Evolutionary conservation across 257 asterid species (phyloP), one percentile per base, ranked within the genome.

Genomic region (Petrea volubilis): DNA sequence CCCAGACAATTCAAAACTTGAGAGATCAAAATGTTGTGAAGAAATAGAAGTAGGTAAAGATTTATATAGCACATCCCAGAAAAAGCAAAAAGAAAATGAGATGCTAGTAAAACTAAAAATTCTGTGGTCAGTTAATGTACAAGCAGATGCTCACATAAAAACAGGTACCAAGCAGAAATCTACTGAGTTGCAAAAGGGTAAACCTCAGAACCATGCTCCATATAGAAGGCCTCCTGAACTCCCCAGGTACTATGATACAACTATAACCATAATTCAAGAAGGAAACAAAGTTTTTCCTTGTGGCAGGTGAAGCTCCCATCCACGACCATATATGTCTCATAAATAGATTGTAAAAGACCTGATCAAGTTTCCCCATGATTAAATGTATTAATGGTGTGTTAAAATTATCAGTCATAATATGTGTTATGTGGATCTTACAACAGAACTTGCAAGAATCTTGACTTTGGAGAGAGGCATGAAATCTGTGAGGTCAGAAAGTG

Each of bases 181-280:
- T 18, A 75, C 13, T 4, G 69, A 55, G 64, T 49, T 20, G 38
- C 10, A 38, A 25, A 38, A 63, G 46, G 66, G 53, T 49, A 62
- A 74, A 95, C 99, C 99, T 95, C 99, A 27, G 92, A 88, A 49
- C 84, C 89, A 70, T 67, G 96, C 78, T 95, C 93, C 98, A 95
- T 95, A 60, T 74, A 81, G 46, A 74, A 80, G 64, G 94, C 78
- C 87, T 95, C 99, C 74, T 87, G 95, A 70, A 87, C 90, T 44
- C 99, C 99, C 99, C 99, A 33, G 99, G 99, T 43, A 95, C 90
- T 68, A 95, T 66, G 80, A 90, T 77, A 80, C 99, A 90, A 85
- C 97, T 95, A 66, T 84, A 81, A 58, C 97, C 99, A 67, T 92
- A 83, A 36, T 76, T 79, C 82, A 95, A 72, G 73, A 92, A 94